Base-by-base conservation (phyloP, 306 rosid genomes). In the Abrus pulchellus region DNA sequence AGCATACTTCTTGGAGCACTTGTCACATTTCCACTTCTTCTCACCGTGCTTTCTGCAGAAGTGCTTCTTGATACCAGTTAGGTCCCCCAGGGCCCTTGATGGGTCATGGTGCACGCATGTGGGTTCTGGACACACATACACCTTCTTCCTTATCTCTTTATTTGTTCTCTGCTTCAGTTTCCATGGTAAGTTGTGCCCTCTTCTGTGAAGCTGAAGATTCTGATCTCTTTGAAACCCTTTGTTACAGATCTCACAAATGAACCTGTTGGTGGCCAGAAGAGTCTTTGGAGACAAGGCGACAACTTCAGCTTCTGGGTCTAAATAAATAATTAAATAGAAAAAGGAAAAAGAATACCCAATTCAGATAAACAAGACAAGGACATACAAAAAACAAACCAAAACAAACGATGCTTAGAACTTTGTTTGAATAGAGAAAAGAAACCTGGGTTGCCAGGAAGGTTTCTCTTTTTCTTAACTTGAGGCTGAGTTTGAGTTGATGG, bases 381-480 rank as follows among this genome's bases (percentile, higher is more conserved):
- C 41, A 68, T 45, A 28, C 53, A 20, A 7, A n/a, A 66, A 43
- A 65, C 69, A 36, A 63, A 43, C 52, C 70, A 40, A 38, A 12
- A 34, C 47, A 62, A 40, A 41, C 27, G 47, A 41, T 41, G 50
- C 9, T 67, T 67, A 9, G 33, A 40, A 43, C 5, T 10, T 8
- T 36, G 61, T 75, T 55, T 53, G 55, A 13, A 38, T 61, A 29
- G 47, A 12, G 30, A 62, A 38, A 49, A 33, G 4, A 29, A 83
- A 95, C 99, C 99, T 88, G 99, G 99, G 87, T 95, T 93, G 41
- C 99, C 99, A 4, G 99, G 99, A 30, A 93, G 97, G 88, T 88
- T 95, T 88, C 98, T 92, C 79, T 92, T 95, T 87, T 80, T 95
- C 87, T 95, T 95, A 28, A 1, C 5, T 0, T 50, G 49, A 27